Evolutionary conservation across 1,284 basidiomycete genomes (phyloP).

Genomic region (Sphagnurus paluster): DNA sequence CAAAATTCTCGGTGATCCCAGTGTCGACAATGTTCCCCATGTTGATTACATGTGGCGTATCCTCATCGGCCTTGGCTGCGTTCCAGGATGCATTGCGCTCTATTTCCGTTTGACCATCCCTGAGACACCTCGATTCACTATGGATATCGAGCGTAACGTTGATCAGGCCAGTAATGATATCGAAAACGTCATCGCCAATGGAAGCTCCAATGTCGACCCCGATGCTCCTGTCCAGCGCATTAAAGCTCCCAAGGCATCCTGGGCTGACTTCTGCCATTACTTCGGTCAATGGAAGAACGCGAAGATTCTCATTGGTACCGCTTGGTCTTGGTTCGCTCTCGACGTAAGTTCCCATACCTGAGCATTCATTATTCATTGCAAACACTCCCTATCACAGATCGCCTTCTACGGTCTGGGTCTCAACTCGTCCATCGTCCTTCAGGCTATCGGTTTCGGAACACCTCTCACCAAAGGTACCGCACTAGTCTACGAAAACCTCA

Average conservation of each 20-base stretch:
- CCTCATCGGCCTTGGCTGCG: slow-evolving; percentile 69
- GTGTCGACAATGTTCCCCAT: slow-evolving; percentile 37
- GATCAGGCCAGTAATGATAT: slow-evolving; percentile 71
- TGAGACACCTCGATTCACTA: slow-evolving; percentile 84
- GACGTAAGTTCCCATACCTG: slow-evolving; percentile 49
- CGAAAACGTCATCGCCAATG: slow-evolving; percentile 59
- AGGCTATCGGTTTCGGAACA: slow-evolving; percentile 57
- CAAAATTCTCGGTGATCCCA: slow-evolving; percentile 51
- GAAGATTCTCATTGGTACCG: slow-evolving; percentile 63
- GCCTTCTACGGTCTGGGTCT: slow-evolving; percentile 85
- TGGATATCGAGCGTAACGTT: slow-evolving; percentile 87
- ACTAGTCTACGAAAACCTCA: slow-evolving; percentile 49
- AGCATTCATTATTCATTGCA: not conserved
- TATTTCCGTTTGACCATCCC: slow-evolving; percentile 81
- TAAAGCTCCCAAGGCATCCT: slow-evolving; percentile 63
- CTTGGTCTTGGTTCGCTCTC: slow-evolving; percentile 78
- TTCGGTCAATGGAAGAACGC: slow-evolving; percentile 65
- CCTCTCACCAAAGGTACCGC: slow-evolving; percentile 35
- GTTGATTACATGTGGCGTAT: slow-evolving; percentile 71
- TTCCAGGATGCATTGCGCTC: slow-evolving; percentile 67
- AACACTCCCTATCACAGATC: slow-evolving; percentile 45
- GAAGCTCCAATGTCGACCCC: slow-evolving; percentile 52
- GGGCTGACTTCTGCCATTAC: slow-evolving; percentile 62
- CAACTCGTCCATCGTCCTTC: slow-evolving; percentile 70
- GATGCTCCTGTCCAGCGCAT: slow-evolving; percentile 59